Evolutionary conservation across 495 filamentous ascomycete species (phyloP).

Genomic region (Jackrogersella minutella): DNA sequence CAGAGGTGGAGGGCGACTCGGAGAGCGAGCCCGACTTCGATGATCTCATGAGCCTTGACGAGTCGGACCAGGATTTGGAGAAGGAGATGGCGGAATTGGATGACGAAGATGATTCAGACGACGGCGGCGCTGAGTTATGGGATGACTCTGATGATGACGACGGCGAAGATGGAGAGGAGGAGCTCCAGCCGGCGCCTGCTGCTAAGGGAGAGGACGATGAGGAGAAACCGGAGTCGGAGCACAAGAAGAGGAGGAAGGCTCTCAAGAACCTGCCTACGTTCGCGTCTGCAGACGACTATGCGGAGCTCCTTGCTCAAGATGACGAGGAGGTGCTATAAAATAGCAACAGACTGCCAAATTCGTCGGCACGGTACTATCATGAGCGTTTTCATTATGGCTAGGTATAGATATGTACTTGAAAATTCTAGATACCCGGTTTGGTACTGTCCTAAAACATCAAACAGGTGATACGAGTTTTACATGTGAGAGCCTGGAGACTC

Average conservation of each 20-base stretch:
- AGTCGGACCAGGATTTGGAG: conserved; percentile 57
- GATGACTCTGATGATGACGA: conserved; percentile 59
- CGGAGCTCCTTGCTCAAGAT: conserved; percentile 73
- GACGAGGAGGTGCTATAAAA: conserved; percentile 40
- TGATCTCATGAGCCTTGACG: conserved; percentile 53
- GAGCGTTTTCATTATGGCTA: background rate
- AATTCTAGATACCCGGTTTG: conserved; percentile 36
- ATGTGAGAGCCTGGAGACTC: background rate
- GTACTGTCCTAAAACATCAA: conserved; percentile 4
- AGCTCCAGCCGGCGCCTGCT: conserved; percentile 29
- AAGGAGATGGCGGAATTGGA: conserved; percentile 62
- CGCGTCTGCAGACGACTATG: conserved; percentile 93
- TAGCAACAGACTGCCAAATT: background rate
- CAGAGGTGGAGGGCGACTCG: conserved; percentile 75
- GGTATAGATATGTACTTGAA: conserved; percentile 8
- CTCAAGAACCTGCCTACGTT: conserved; percentile 90
- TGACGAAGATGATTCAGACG: conserved; percentile 56
- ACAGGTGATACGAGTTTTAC: background rate
- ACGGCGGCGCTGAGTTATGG: conserved; percentile 52
- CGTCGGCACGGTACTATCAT: background rate
- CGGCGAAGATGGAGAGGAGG: conserved; percentile 48
- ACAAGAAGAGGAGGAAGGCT: conserved; percentile 76
- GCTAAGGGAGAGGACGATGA: conserved; percentile 44
- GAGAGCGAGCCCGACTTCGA: conserved; percentile 62
- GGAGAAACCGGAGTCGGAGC: conserved; percentile 48